Percentiles rank a stretch among this genome's conserved stretches.
Evolutionary conservation across 768 basidiomycete genomes (phyloP).

Genomic region (Tricholoma terreum): DNA sequence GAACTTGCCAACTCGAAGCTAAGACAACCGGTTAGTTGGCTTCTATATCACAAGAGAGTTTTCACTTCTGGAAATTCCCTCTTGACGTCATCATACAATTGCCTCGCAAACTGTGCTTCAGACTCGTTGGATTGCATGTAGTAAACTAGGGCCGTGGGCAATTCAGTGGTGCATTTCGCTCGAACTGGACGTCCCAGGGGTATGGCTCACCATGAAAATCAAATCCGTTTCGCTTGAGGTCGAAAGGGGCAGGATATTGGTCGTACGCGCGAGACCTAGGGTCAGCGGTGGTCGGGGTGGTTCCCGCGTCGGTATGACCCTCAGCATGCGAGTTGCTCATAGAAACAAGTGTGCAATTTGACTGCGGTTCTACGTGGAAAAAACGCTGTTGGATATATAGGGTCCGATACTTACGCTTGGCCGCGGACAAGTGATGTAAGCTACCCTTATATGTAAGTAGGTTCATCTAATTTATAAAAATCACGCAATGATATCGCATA

Average conservation of each 20-base stretch:
- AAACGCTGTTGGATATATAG: too few relatives aligned
- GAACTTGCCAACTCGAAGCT: constrained; percentile 61
- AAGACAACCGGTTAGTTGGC: constrained; percentile 1
- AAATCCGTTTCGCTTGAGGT: constrained; percentile 54
- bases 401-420: too few relatives aligned
- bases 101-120: constrained; percentile 46
- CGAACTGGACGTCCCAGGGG: not conserved
- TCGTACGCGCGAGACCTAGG: constrained; percentile 49
- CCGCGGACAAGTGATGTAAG: too few relatives aligned
- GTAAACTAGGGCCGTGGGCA: constrained; percentile 45
- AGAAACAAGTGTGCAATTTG: too few relatives aligned
- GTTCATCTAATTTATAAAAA: too few relatives aligned
- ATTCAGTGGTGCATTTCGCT: not conserved
- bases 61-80: constrained; percentile 68
- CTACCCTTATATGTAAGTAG: too few relatives aligned
- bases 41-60: not conserved
- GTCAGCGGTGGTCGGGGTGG: too few relatives aligned
- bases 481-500: too few relatives aligned
- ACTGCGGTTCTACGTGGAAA: too few relatives aligned
- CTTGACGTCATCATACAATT: constrained; percentile 56
- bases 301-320: too few relatives aligned
- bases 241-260: constrained; percentile 53
- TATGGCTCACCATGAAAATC: constrained; percentile 66
- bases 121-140: constrained; percentile 46
- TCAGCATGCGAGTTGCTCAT: too few relatives aligned